These are phyloP conservation scores for Penicillium sp. DNA, from an alignment of 2,329 filamentous ascomycete genomes.

Conservation along the genomic window DNA sequence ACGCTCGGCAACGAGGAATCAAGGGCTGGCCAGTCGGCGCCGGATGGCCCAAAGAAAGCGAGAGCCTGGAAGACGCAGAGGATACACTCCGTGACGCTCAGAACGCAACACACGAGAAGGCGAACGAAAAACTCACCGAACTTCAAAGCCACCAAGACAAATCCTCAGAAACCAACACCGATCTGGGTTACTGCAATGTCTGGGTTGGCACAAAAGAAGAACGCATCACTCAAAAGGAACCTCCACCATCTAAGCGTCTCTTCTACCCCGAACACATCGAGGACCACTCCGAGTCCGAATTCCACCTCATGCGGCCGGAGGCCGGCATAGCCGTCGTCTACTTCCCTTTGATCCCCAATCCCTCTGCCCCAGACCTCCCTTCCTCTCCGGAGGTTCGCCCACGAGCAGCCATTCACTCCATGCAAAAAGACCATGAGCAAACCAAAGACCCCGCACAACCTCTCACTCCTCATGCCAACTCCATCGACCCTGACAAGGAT, in stretches of 20 bases:
- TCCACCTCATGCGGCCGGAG: conserved; percentile 66
- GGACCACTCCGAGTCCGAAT: conserved; percentile 57
- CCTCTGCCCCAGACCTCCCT: conserved; percentile 37
- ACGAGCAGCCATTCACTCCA: conserved; percentile 19
- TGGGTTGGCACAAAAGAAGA: conserved; percentile 88
- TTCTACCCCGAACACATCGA: conserved; percentile 44
- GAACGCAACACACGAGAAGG: conserved; percentile 55
- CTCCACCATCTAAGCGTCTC: conserved; percentile 49
- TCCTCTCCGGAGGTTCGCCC: conserved; percentile 22
- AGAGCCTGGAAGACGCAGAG: conserved; percentile 56
- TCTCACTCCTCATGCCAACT: conserved; percentile 51
- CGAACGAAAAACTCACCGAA: conserved; percentile 58
- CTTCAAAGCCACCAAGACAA: conserved; percentile 43
- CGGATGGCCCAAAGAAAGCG: conserved; percentile 73
- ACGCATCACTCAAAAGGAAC: conserved; percentile 53
- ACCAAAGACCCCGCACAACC: conserved; percentile 20
- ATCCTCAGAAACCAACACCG: conserved; percentile 29
- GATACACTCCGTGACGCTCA: conserved; percentile 65
- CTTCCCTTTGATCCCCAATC: conserved; percentile 80
- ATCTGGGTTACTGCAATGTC: conserved; percentile 85
- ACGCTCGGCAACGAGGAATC: conserved; percentile 80
- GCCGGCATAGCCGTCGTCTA: conserved; percentile 88
- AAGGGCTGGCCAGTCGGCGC: conserved; percentile 92
- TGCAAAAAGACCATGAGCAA: conserved; percentile 17
- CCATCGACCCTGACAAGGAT: conserved; percentile 71